These are phyloP conservation scores for Angophora floribunda DNA, from an alignment of 345 rosid species.

Conservation along the genomic window DNA sequence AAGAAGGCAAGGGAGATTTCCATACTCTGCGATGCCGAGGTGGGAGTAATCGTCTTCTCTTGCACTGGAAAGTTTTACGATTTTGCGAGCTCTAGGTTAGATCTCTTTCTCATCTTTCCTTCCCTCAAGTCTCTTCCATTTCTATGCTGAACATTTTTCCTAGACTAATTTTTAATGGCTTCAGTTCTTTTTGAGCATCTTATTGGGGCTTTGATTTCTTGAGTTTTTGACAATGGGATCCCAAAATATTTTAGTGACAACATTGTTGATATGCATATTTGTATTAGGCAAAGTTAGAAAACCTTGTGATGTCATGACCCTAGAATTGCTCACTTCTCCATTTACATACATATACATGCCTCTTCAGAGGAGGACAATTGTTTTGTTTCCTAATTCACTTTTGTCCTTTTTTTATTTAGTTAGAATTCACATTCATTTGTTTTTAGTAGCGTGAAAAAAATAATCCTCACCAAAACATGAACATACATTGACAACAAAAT, in stretches of 20 bases:
- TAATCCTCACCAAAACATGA: not conserved
- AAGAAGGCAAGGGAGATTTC: slow-evolving; percentile 7
- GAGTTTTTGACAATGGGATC: too few relatives aligned
- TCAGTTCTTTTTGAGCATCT: too few relatives aligned
- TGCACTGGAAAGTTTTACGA: not conserved
- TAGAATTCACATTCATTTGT: too few relatives aligned
- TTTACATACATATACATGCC: too few relatives aligned
- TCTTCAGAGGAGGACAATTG: too few relatives aligned
- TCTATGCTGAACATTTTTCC: not conserved
- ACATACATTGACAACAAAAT: not conserved
- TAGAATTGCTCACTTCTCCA: too few relatives aligned
- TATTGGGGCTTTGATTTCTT: not conserved
- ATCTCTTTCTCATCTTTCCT: not conserved
- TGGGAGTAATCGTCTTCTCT: not conserved
- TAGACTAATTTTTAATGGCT: not conserved
- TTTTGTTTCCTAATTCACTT: too few relatives aligned
- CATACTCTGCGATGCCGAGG: not conserved
- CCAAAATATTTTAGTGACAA: too few relatives aligned
- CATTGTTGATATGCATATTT: too few relatives aligned
- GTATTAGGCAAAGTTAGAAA: too few relatives aligned
- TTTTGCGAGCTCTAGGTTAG: not conserved
- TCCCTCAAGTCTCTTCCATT: not conserved
- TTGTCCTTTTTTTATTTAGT: too few relatives aligned
- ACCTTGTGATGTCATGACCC: too few relatives aligned
- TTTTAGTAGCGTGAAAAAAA: not conserved